A percentile compares a stretch with the other conserved stretches of the same genome.
phyloP scores from a whole-genome alignment of 2,329 filamentous ascomycete genomes.

The Alternaria longipes region DNA sequence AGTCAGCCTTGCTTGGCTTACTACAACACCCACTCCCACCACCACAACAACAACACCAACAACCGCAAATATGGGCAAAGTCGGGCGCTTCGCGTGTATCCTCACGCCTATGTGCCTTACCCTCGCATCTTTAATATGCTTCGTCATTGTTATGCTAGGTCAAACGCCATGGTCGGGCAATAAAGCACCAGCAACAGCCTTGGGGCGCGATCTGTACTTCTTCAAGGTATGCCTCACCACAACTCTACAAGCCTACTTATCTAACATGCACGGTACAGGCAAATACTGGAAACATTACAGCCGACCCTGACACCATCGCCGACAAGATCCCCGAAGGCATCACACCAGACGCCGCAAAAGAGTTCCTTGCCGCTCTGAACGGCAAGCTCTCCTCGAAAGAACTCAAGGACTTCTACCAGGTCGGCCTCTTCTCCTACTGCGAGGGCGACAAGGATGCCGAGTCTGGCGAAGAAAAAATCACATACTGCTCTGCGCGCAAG shows the following conservation, averaged over 20 bases:
- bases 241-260: conserved; percentile 20
- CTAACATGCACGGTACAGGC: conserved; percentile 40
- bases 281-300: conserved; percentile 62
- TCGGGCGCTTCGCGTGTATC: conserved; percentile 86
- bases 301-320: conserved; percentile 55
- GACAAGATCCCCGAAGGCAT: conserved; percentile 37
- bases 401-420: conserved; percentile 79
- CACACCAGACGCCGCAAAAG: conserved; percentile 40
- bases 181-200: conserved; percentile 48
- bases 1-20: conserved; percentile 16
- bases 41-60: neutral
- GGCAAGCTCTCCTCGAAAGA: conserved; percentile 50
- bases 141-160: conserved; percentile 66
- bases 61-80: conserved; percentile 68
- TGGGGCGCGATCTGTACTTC: conserved; percentile 65
- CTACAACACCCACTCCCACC: neutral
- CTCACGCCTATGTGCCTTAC: conserved; percentile 85
- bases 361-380: conserved; percentile 54
- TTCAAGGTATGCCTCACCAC: conserved; percentile 62
- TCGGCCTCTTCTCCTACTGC: conserved; percentile 92
- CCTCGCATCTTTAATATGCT: conserved; percentile 76
- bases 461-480: conserved; percentile 56
- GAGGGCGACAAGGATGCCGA: conserved; percentile 65
- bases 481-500: conserved; percentile 73
- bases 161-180: conserved; percentile 59